Percentiles rank a stretch among this genome's conserved stretches.
Evolutionary conservation across 768 basidiomycete genomes (phyloP).

Genomic region (Trametes cingulata): DNA sequence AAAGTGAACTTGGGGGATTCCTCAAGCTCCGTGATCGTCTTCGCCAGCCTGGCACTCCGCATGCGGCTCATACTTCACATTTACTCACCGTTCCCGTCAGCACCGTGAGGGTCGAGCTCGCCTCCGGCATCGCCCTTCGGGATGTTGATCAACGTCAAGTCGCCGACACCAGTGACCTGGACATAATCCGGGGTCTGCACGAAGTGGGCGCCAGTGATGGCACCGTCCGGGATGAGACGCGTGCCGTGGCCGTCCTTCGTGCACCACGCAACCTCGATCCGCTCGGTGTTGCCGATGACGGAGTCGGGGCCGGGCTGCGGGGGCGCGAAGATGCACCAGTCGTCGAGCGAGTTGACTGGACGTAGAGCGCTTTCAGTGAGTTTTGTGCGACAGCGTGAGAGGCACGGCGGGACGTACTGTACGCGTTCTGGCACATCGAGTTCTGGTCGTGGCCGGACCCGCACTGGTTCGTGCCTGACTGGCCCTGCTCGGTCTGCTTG

Average conservation of each 20-base stretch:
- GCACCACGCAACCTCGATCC: constrained; percentile 57
- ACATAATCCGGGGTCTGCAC: constrained; percentile 75
- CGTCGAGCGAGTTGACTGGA: constrained; percentile 58
- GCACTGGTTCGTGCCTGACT: constrained; percentile 67
- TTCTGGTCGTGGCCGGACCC: constrained; percentile 54
- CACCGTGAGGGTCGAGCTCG: constrained; percentile 72
- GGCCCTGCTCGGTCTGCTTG: constrained; percentile 53
- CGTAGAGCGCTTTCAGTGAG: background rate
- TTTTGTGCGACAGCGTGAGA: background rate
- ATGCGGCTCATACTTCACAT: background rate
- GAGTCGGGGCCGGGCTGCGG: constrained; percentile 52
- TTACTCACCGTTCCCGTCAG: constrained; percentile 50
- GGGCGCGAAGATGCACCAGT: constrained; percentile 56
- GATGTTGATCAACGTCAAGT: constrained; percentile 67
- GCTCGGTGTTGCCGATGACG: constrained; percentile 62
- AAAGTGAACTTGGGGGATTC: background rate
- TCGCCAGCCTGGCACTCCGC: background rate
- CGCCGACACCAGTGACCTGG: constrained; percentile 67
- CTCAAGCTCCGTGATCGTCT: no score
- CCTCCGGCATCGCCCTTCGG: constrained; percentile 59
- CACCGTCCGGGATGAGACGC: constrained; percentile 69
- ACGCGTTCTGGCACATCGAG: constrained; percentile 68
- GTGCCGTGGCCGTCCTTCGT: constrained; percentile 56
- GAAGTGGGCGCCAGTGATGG: constrained; percentile 68
- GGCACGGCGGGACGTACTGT: constrained; percentile 41